These are phyloP conservation scores for Plasmodium billcollinsi DNA, from an alignment of 169 alveolate species.

Conservation along the genomic window DNA sequence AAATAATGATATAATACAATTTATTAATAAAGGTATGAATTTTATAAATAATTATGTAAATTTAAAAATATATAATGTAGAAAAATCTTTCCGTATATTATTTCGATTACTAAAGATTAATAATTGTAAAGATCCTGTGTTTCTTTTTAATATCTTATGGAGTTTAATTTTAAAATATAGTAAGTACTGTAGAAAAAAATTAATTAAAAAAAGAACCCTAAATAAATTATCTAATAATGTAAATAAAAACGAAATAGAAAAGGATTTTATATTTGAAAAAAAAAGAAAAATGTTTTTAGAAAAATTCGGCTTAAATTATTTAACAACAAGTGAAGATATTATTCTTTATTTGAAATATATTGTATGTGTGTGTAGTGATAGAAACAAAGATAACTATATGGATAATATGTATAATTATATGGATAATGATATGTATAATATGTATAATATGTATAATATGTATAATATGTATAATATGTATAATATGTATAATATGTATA, in stretches of 20 bases:
- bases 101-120: neutral
- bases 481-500: neutral
- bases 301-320: constrained; percentile 30
- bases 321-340: constrained; percentile 7
- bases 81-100: constrained; percentile 5
- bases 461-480: neutral
- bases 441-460: neutral
- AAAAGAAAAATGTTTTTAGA: constrained; percentile 32
- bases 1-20: constrained; percentile 66
- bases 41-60: neutral
- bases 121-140: neutral
- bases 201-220: constrained; percentile 13
- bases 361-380: neutral
- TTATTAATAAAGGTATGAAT: constrained; percentile 36
- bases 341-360: constrained; percentile 24
- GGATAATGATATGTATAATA: neutral
- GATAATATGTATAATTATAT: neutral
- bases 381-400: neutral
- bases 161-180: constrained; percentile 30
- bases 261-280: neutral
- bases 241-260: constrained; percentile 20
- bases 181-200: constrained; percentile 21
- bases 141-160: constrained; percentile 26
- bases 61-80: constrained; percentile 35
- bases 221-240: neutral